Evolutionary conservation across 2,329 filamentous ascomycete species (phyloP).

Genomic region (Trichoderma asperellum): DNA sequence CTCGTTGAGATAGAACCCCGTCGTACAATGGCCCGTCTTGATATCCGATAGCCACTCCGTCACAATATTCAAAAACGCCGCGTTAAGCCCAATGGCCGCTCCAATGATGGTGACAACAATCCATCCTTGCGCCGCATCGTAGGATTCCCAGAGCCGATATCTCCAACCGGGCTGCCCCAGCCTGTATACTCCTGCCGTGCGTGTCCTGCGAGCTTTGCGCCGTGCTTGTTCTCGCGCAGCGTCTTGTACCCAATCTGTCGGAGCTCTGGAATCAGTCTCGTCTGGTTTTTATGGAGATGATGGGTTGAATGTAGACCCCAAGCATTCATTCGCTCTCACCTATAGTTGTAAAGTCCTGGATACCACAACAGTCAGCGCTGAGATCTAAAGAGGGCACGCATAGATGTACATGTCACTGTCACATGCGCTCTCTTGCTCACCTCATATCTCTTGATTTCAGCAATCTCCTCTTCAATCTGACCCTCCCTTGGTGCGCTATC

Average conservation of each 20-base stretch:
- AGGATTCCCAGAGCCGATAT: conserved; percentile 79
- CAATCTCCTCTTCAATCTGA: conserved; percentile 90
- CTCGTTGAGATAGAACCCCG: conserved; percentile 96
- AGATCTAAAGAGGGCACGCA: too few species aligned
- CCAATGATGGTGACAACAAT: conserved; percentile 95
- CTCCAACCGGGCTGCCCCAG: conserved; percentile 75
- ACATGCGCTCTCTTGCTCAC: conserved; percentile 44
- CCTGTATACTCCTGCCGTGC: conserved; percentile 73
- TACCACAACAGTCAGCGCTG: conserved; percentile 28
- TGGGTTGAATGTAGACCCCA: conserved; percentile 16
- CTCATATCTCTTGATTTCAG: conserved; percentile 96
- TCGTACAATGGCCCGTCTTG: conserved; percentile 94
- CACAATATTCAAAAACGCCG: conserved; percentile 89
- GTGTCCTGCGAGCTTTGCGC: conserved; percentile 73
- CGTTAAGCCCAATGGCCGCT: conserved; percentile 89
- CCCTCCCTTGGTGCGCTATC: conserved; percentile 61
- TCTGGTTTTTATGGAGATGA: background rate
- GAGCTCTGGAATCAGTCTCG: conserved; percentile 38
- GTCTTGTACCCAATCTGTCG: conserved; percentile 92
- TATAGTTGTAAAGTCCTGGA: conserved; percentile 89
- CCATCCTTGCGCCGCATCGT: conserved; percentile 97
- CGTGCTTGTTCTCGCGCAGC: conserved; percentile 86
- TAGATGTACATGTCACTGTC: background rate
- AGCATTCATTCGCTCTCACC: conserved; percentile 50
- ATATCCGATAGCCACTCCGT: conserved; percentile 97